phyloP scores from a whole-genome alignment of 2,329 filamentous ascomycete genomes.

The Corynespora cassiicola region DNA sequence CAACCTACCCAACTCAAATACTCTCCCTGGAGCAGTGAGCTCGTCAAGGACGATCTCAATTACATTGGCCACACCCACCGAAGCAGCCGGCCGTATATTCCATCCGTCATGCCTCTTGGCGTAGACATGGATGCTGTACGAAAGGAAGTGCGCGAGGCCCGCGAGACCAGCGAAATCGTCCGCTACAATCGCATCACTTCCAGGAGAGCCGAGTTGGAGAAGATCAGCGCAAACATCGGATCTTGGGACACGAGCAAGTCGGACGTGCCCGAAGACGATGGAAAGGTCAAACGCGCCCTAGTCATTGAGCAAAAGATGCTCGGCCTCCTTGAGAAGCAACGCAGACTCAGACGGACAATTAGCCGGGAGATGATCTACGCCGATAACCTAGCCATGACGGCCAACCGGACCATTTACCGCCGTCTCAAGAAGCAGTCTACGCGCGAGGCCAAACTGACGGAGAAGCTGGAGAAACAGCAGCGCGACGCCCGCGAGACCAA shows the following conservation, averaged over 20 bases:
- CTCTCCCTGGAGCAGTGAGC: conserved; percentile 43
- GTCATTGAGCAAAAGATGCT: conserved; percentile 96
- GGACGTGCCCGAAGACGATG: conserved; percentile 74
- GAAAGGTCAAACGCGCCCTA: conserved; percentile 81
- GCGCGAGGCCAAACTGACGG: conserved; percentile 93
- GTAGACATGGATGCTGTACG: conserved; percentile 75
- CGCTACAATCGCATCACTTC: conserved; percentile 90
- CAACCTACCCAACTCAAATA: no score
- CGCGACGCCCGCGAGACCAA: conserved; percentile 93
- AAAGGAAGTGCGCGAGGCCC: conserved; percentile 57
- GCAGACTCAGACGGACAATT: conserved; percentile 82
- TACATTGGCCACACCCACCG: conserved; percentile 81
- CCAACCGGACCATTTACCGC: conserved; percentile 88
- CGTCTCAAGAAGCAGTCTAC: conserved; percentile 97
- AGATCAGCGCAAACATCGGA: conserved; percentile 82
- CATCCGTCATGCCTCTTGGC: conserved; percentile 86
- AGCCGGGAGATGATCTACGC: conserved; percentile 93
- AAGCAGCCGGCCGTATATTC: conserved; percentile 78
- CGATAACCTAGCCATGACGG: conserved; percentile 96
- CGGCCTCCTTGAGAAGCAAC: conserved; percentile 86
- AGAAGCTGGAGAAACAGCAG: conserved; percentile 99
- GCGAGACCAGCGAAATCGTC: conserved; percentile 85
- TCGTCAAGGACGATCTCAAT: conserved; percentile 67
- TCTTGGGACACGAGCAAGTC: conserved; percentile 81
- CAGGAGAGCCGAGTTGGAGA: conserved; percentile 82